Base-by-base conservation (phyloP, 2,329 filamentous ascomycete genomes). In the Fusarium napiforme region DNA sequence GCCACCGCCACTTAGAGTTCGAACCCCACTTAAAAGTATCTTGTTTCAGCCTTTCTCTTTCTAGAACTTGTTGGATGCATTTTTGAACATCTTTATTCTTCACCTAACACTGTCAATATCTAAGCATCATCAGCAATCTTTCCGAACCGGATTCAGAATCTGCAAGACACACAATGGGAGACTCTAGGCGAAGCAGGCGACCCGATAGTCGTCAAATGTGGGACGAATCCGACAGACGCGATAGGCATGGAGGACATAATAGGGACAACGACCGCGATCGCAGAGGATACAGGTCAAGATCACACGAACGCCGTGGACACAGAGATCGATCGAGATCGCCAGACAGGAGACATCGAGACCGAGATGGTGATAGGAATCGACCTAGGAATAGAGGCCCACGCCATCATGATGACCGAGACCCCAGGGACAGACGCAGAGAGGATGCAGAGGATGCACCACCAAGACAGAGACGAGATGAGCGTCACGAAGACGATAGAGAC, bases 201-300 rank as follows among this genome's bases (percentile, higher is more conserved):
- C 79, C 80, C 30, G 90, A 92, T 74, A 89, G 87, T 80, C 87
- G 87, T 57, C 85, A 88, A 59, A 90, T 89, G 86, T 90, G 89
- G 88, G 90, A 92, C 70, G 86, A 88, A 46, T 82, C 84, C 16
- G 84, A 86, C 61, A 82, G 84, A 23, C 82, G 81, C 60, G 80
- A 80, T 60, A 80, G 82, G 34, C 75, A 79, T 16, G 75, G 77
- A 45, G 75, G 76, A 21, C 70, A 75, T 58, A 76, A 80, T n/a
- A 73, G 78, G 7, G 78, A 80, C 53, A 74, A 77, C 45, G 78
- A 81, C 56, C 76, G 81, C 43, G 78, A 81, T 56, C 74, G 80
- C 9, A 76, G 79, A 69, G 75, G 79, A 30, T 79, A 83, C 66
- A 79, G 82, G 45, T 80, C 79, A 18, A 72, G 82, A 32, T 81